phyloP scores from a whole-genome alignment of 2,329 filamentous ascomycete genomes.

The Botrytis elliptica region DNA sequence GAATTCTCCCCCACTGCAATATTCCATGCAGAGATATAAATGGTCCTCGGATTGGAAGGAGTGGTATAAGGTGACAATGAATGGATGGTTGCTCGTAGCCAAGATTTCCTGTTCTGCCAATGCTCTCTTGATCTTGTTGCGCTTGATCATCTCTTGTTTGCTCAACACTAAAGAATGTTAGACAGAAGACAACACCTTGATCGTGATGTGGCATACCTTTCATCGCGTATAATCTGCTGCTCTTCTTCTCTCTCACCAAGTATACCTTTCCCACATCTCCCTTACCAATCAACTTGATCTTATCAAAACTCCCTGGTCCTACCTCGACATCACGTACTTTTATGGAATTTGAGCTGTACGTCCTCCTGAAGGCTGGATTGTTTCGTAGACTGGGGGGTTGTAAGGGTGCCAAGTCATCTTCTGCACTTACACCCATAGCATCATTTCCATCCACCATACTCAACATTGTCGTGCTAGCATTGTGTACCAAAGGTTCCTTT shows the following conservation, averaged over 20 bases:
- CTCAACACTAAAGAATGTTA: constrained; percentile 69
- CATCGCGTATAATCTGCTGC: constrained; percentile 92
- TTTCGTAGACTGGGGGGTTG: constrained; percentile 66
- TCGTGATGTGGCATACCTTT: constrained; percentile 65
- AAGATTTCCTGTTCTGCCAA: constrained; percentile 97
- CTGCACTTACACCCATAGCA: constrained; percentile 44
- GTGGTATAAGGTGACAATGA: constrained; percentile 97
- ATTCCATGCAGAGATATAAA: constrained; percentile 99
- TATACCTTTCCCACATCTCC: constrained; percentile 99
- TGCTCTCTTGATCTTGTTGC: constrained; percentile 99
- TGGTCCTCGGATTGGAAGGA: constrained; percentile 99
- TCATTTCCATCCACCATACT: constrained; percentile 44
- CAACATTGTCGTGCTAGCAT: constrained; percentile 51
- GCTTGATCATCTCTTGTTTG: constrained; percentile 99
- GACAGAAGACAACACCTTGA: background rate
- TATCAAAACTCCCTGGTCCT: constrained; percentile 92
- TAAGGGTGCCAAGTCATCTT: constrained; percentile 59
- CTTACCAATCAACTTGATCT: constrained; percentile 99
- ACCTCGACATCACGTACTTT: constrained; percentile 98
- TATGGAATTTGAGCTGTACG: constrained; percentile 98
- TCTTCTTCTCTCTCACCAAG: constrained; percentile 96
- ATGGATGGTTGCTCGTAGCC: constrained; percentile 97
- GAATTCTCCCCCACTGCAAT: constrained; percentile 98
- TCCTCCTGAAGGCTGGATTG: constrained; percentile 79
- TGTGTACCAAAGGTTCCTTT: constrained; percentile 71